These are phyloP conservation scores for Bolboschoenus planiculmis DNA, from an alignment of 176 grass and related monocot species.

Conservation along the genomic window DNA sequence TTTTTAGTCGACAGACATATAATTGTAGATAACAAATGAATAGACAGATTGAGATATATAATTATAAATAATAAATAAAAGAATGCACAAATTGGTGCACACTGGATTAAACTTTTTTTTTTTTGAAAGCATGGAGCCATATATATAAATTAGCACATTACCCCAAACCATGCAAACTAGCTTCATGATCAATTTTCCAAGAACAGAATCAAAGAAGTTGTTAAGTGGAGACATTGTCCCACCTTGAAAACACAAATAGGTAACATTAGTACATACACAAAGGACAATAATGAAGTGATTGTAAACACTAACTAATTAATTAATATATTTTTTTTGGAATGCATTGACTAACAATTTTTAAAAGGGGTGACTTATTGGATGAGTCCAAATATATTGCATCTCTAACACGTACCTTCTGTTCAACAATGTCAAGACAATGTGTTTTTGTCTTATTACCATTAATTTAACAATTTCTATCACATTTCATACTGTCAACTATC, in stretches of 20 bases:
- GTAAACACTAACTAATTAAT: background rate
- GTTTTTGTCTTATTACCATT: background rate
- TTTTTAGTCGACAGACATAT: too few relatives aligned
- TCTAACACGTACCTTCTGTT: conserved; percentile 11
- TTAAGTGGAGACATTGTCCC: background rate
- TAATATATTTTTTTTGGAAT: background rate
- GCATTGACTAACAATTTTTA: background rate
- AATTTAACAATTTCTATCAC: background rate
- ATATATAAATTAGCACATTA: background rate
- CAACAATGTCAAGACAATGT: conserved; percentile 8
- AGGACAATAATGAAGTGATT: conserved; percentile 19
- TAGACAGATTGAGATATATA: too few relatives aligned
- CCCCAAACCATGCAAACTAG: background rate
- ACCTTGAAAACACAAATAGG: conserved; percentile 15
- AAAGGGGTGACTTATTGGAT: background rate
- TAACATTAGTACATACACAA: conserved; percentile 11
- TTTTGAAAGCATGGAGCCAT: too few relatives aligned
- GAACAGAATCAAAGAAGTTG: background rate
- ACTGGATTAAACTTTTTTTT: too few relatives aligned
- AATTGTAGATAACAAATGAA: too few relatives aligned
- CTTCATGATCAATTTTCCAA: conserved; percentile 2
- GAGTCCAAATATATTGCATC: conserved; percentile 14
- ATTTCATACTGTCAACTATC: background rate
- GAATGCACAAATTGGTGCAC: too few relatives aligned
- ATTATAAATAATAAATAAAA: too few relatives aligned